Conservation (phyloP, 2,329 filamentous ascomycete species). For the Colletotrichum sansevieriae region DNA sequence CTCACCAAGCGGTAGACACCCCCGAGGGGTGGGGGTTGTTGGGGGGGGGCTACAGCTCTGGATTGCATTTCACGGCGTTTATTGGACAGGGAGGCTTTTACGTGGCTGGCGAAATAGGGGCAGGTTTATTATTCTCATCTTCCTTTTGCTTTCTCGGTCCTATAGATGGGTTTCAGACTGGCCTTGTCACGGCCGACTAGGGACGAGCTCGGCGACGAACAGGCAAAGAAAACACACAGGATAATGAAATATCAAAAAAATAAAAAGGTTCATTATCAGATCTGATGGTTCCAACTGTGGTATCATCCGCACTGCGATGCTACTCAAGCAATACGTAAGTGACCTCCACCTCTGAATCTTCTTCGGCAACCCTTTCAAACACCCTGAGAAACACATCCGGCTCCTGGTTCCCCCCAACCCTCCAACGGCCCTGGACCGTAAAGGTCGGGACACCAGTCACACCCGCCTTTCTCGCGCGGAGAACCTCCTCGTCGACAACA, state of each 20-base stretch:
- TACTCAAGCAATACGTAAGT: not conserved
- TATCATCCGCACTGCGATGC: conserved; percentile 10
- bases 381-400: conserved; percentile 73
- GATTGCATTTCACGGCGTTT: conserved; percentile 35
- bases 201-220: not conserved
- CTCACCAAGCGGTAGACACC: conserved; percentile 54
- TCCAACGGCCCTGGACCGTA: conserved; percentile 75
- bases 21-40: too few species aligned
- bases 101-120: not conserved
- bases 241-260: not conserved
- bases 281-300: conserved; percentile 9
- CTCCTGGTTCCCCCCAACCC: conserved; percentile 79
- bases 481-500: conserved; percentile 50
- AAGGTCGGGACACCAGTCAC: conserved; percentile 81
- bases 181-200: conserved; percentile 13
- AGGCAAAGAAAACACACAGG: not conserved
- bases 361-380: conserved; percentile 68
- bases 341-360: conserved; percentile 15
- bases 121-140: conserved; percentile 9
- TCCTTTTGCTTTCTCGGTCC: conserved; percentile 20
- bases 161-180: conserved; percentile 18
- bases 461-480: conserved; percentile 47
- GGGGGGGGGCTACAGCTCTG: not conserved
- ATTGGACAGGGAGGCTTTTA: not conserved
- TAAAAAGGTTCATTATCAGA: conserved; percentile 1